Evolutionary conservation across 306 rosid species (phyloP), one percentile per base, ranked within the genome.

Genomic region (Urtica urens): DNA sequence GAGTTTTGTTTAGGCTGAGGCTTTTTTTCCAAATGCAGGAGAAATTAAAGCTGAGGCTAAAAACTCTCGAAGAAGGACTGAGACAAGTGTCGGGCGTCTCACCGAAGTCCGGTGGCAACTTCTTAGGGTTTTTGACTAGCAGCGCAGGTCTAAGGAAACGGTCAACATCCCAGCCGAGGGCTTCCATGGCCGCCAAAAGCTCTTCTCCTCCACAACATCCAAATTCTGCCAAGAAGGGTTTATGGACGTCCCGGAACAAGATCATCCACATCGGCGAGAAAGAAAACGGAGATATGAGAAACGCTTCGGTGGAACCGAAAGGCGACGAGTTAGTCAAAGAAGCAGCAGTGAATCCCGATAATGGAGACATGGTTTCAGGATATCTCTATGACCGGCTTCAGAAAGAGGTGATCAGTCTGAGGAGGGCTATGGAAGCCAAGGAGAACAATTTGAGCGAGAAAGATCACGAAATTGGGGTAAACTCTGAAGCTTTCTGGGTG

Each of bases 381-480:
- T 90, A 79, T 71, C 77, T 90, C 50, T 85, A 84, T 46, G 99
- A 90, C 23, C 74, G 64, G 62, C 86, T 90, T 62, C 95, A 81
- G 38, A 90, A 90, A 70, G 95, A 81, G 64, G 81, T 77, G 49
- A 79, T 90, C 64, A 70, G 52, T 52, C 58, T 85, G 55, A 79
- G 81, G 72, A 90, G 66, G 76, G 40, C 33, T 38, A 81, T 80
- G 43, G 94, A 79, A 60, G 63, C 41, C 23, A 90, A 79, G 63
- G 87, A 85, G 12, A 64, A 33, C 49, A 67, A 27, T 57, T 53
- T 85, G 62, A 50, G 31, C 43, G 53, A 65, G 39, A 90, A 79
- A 73, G 92, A 85, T 60, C 85, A 85, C 38, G 95, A 90, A 77
- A 73, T 84, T 47, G 81, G 85, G 95, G 99, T 90, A 25, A 37